Evolutionary conservation across 2,329 filamentous ascomycete genomes (phyloP).

Genomic region (Bisporella sp.): DNA sequence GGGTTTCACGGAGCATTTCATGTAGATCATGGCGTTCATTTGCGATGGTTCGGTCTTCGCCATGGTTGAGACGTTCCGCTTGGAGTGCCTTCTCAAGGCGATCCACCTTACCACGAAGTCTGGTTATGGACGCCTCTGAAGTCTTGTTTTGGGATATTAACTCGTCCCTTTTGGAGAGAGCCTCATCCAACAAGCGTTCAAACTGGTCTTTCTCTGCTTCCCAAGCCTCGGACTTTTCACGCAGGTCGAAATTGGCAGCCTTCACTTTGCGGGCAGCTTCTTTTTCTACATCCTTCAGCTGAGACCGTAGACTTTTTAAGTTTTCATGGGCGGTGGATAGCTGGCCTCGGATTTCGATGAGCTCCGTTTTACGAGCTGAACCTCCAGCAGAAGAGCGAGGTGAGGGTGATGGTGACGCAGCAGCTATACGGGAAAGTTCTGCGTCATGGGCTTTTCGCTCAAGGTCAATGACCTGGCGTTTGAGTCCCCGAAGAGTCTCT

Average conservation of each 20-base stretch:
- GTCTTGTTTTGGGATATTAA: slow-evolving; percentile 30
- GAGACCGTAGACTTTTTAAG: slow-evolving; percentile 45
- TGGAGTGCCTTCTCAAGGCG: slow-evolving; percentile 41
- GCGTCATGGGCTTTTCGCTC: slow-evolving; percentile 62
- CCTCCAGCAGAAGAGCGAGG: slow-evolving; percentile 41
- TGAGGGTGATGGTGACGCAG: slow-evolving; percentile 29
- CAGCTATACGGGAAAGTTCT: slow-evolving; percentile 43
- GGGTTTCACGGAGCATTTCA: slow-evolving; percentile 52
- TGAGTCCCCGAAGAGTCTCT: slow-evolving; percentile 54
- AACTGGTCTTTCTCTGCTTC: slow-evolving; percentile 27
- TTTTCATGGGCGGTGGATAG: slow-evolving; percentile 53
- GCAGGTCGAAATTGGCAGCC: slow-evolving; percentile 42
- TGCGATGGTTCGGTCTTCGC: slow-evolving; percentile 49
- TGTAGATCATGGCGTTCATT: slow-evolving; percentile 55
- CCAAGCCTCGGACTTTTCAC: slow-evolving; percentile 35
- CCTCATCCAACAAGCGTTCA: slow-evolving; percentile 37
- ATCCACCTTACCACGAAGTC: slow-evolving; percentile 44
- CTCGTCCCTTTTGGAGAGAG: slow-evolving; percentile 37
- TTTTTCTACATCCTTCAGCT: slow-evolving; percentile 42
- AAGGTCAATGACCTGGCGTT: slow-evolving; percentile 57
- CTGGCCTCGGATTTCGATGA: slow-evolving; percentile 52
- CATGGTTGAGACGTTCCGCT: slow-evolving; percentile 44
- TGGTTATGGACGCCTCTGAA: slow-evolving; percentile 35
- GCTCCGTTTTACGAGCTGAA: slow-evolving; percentile 49
- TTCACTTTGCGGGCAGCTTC: slow-evolving; percentile 31